phyloP scores from a whole-genome alignment of 805 yeast genomes.

The Myxozyma kluyveri region DNA sequence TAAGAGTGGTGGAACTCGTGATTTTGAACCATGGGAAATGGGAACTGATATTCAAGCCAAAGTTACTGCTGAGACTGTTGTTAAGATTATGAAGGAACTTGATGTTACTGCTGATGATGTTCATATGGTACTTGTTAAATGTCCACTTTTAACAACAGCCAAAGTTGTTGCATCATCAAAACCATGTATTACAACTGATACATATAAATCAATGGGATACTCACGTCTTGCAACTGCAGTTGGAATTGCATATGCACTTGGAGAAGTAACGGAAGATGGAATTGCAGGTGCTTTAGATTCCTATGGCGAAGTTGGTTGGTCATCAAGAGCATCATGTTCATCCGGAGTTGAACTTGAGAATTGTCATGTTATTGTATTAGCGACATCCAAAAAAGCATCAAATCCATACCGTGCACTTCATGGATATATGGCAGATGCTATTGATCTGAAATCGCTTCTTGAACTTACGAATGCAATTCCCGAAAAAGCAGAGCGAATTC shows the following conservation, averaged over 20 bases:
- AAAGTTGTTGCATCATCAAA: constrained; percentile 27
- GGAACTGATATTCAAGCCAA: constrained; percentile 28
- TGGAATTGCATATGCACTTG: constrained; percentile 28
- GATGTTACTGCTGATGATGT: constrained; percentile 25
- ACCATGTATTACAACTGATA: constrained; percentile 27
- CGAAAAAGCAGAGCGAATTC: constrained; percentile 23
- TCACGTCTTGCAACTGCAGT: constrained; percentile 30
- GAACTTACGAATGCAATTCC: constrained; percentile 21
- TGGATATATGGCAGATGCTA: constrained; percentile 30
- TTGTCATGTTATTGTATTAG: constrained; percentile 26
- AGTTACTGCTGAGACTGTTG: constrained; percentile 21
- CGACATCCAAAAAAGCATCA: constrained; percentile 22
- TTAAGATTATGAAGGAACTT: constrained; percentile 21
- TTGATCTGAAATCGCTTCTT: constrained; percentile 23
- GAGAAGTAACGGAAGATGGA: constrained; percentile 22
- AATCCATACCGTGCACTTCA: constrained; percentile 29
- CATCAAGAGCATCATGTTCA: constrained; percentile 29
- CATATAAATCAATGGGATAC: constrained; percentile 30
- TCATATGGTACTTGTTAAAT: constrained; percentile 30
- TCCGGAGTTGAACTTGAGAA: constrained; percentile 30
- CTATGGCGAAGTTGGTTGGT: constrained; percentile 28
- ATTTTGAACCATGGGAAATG: constrained; percentile 30
- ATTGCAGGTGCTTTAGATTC: constrained; percentile 20
- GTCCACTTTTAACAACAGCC: constrained; percentile 29
- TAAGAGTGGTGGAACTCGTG: constrained; percentile 28